These are phyloP conservation scores for Botrytis paeoniae DNA, from an alignment of 2,329 filamentous ascomycete genomes.

Conservation along the genomic window DNA sequence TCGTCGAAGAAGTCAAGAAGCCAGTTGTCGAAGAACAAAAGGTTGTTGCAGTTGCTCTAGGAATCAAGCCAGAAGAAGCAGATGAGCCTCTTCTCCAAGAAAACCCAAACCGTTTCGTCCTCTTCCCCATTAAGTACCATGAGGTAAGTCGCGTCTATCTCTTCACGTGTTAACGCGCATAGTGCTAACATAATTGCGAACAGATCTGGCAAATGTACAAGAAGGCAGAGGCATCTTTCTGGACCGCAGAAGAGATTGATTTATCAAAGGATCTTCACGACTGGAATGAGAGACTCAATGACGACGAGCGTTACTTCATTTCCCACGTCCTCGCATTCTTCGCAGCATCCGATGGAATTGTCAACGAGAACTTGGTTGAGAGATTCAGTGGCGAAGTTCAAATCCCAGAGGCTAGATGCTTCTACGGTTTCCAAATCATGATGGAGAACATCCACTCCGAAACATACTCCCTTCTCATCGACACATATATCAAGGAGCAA, in stretches of 20 bases:
- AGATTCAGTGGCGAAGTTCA: slow-evolving; percentile 97
- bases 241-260: slow-evolving; percentile 99
- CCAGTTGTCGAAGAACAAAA: slow-evolving; percentile 48
- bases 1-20: slow-evolving; percentile 56
- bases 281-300: slow-evolving; percentile 96
- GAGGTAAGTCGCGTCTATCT: slow-evolving; percentile 65
- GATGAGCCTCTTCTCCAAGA: slow-evolving; percentile 92
- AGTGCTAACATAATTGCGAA: slow-evolving; percentile 46
- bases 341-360: slow-evolving; percentile 95
- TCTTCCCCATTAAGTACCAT: slow-evolving; percentile 99
- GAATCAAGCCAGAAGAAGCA: slow-evolving; percentile 66
- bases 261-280: slow-evolving; percentile 98
- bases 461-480: slow-evolving; percentile 98
- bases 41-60: slow-evolving; percentile 45
- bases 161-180: slow-evolving; percentile 61
- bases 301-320: slow-evolving; percentile 97
- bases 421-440: slow-evolving; percentile 99
- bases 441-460: slow-evolving; percentile 99
- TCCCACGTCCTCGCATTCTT: slow-evolving; percentile 99
- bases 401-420: slow-evolving; percentile 96
- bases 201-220: slow-evolving; percentile 99
- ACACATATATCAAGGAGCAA: slow-evolving; percentile 98
- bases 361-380: slow-evolving; percentile 99
- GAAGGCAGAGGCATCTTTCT: slow-evolving; percentile 99
- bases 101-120: slow-evolving; percentile 92